phyloP scores from a whole-genome alignment of 2,329 filamentous ascomycete genomes.

The Mariannaea elegans region DNA sequence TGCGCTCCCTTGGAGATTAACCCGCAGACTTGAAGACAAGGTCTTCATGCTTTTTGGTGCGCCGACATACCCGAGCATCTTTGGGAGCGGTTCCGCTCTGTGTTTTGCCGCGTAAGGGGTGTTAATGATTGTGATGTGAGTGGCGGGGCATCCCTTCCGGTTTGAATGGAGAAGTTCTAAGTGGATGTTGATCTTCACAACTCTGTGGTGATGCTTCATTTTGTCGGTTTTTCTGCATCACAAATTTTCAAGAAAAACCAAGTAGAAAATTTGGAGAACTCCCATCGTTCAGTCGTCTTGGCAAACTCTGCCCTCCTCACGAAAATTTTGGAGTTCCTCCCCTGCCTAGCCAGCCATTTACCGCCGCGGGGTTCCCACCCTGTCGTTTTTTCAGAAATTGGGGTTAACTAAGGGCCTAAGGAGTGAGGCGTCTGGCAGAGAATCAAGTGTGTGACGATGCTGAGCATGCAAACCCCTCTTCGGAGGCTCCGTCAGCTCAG shows the following conservation, averaged over 20 bases:
- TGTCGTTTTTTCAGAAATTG: background rate
- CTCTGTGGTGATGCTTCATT: background rate
- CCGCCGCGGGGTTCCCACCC: constrained; percentile 7
- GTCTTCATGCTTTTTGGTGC: constrained; percentile 9
- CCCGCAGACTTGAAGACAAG: constrained; percentile 2
- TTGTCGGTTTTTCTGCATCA: background rate
- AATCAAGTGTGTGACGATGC: background rate
- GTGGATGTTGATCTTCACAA: background rate
- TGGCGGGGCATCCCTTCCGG: background rate
- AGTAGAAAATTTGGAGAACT: constrained; percentile 20
- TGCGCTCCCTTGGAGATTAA: constrained; percentile 19
- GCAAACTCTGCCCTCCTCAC: constrained; percentile 20
- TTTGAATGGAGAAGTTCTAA: background rate
- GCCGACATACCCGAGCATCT: constrained; percentile 14
- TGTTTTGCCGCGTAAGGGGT: constrained; percentile 6
- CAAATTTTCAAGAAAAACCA: constrained; percentile 29
- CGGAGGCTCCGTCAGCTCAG: constrained; percentile 4
- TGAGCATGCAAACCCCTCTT: background rate
- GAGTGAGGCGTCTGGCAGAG: background rate
- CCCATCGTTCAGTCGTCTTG: constrained; percentile 6
- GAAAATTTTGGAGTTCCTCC: constrained; percentile 30
- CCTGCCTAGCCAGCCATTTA: background rate
- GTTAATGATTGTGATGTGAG: background rate
- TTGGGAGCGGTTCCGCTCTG: constrained; percentile 21
- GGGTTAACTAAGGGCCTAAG: background rate